Evolutionary conservation across 2,329 filamentous ascomycete species (phyloP).

Genomic region (Phoma sp.): DNA sequence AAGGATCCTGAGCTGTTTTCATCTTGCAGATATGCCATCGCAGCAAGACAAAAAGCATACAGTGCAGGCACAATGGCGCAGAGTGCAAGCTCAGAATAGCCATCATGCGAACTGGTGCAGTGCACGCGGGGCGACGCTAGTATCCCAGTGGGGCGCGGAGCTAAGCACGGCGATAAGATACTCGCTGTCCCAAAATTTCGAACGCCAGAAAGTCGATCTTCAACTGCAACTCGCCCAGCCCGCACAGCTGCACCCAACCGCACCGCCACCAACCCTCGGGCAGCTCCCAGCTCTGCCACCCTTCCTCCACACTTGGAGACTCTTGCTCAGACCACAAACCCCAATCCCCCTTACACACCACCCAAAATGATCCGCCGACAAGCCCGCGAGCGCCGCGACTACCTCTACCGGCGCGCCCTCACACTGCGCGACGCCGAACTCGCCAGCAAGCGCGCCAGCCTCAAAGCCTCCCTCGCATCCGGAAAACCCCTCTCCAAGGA

Average conservation of each 20-base stretch:
- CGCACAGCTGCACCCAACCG: neutral
- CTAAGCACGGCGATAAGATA: too few species aligned
- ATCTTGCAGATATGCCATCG: too few species aligned
- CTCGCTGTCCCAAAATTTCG: neutral
- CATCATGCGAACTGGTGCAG: too few species aligned
- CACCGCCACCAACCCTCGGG: neutral
- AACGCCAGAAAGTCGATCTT: neutral
- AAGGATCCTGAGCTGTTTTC: too few species aligned
- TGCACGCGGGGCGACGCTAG: too few species aligned
- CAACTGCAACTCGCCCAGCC: neutral
- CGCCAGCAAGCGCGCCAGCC: slow-evolving; percentile 84
- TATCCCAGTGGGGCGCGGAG: too few species aligned
- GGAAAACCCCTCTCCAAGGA: slow-evolving; percentile 83
- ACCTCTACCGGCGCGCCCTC: slow-evolving; percentile 81
- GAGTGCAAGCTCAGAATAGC: too few species aligned
- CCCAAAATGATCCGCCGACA: slow-evolving; percentile 54
- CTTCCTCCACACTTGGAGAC: neutral
- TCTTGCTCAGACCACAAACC: too few species aligned
- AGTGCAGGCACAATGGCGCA: too few species aligned
- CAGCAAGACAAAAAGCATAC: too few species aligned
- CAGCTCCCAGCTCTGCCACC: too few species aligned
- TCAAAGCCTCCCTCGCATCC: slow-evolving; percentile 84
- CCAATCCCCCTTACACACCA: too few species aligned
- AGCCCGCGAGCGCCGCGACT: slow-evolving; percentile 80
- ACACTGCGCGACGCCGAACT: slow-evolving; percentile 83